Evolutionary conservation across 2,329 filamentous ascomycete species (phyloP).

Genomic region (Trichoderma sp.): DNA sequence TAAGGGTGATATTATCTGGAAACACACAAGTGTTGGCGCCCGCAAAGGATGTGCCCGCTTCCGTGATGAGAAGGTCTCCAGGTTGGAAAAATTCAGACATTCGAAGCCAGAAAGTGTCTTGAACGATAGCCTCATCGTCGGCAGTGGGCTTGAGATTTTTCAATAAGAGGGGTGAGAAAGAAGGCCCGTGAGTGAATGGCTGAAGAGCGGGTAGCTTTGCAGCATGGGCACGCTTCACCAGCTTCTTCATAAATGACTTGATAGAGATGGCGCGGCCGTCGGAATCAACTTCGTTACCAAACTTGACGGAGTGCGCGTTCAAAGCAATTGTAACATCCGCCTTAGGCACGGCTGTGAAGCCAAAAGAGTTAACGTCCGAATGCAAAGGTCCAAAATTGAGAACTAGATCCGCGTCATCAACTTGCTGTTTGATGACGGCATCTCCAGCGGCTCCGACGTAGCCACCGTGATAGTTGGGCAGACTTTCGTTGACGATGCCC

Average conservation of each 20-base stretch:
- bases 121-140: constrained; percentile 41
- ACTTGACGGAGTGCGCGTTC: not conserved
- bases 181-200: constrained; percentile 29
- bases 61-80: constrained; percentile 56
- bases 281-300: not conserved
- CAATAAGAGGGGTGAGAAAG: constrained; percentile 25
- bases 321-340: constrained; percentile 35
- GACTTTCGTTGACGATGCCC: constrained; percentile 48
- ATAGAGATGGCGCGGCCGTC: constrained; percentile 34
- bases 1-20: constrained; percentile 46
- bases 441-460: constrained; percentile 45
- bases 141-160: not conserved
- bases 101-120: constrained; percentile 48
- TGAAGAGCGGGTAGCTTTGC: constrained; percentile 24
- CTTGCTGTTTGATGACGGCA: constrained; percentile 34
- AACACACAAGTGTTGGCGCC: constrained; percentile 52
- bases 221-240: constrained; percentile 33
- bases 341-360: constrained; percentile 38
- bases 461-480: constrained; percentile 48
- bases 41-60: constrained; percentile 57
- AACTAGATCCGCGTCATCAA: constrained; percentile 44
- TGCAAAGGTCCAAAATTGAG: constrained; percentile 47
- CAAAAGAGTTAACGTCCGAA: constrained; percentile 46
- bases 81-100: constrained; percentile 47
- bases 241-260: constrained; percentile 23